phyloP scores from a whole-genome alignment of 305 asterid genomes.

The Solanum hybrid region DNA sequence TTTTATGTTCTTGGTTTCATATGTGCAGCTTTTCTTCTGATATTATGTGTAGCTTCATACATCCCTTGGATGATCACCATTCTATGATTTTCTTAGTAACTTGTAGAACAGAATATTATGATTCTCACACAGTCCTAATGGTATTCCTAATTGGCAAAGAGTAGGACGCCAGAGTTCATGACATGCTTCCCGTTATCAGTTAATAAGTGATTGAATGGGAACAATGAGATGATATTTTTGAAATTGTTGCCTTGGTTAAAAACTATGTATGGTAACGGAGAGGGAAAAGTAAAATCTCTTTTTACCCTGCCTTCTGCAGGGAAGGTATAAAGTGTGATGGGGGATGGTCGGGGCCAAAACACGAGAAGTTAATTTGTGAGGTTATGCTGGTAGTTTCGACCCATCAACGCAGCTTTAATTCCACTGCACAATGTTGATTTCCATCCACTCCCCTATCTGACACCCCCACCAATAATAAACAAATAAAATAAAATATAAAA shows the following conservation, averaged over 20 bases:
- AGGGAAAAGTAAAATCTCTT: neutral
- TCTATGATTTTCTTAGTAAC: neutral
- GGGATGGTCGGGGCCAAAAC: neutral
- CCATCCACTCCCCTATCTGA: neutral
- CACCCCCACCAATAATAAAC: neutral
- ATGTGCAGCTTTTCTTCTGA: neutral
- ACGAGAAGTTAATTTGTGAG: neutral
- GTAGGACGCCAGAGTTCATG: neutral
- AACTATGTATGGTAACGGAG: neutral
- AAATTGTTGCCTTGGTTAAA: neutral
- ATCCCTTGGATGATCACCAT: neutral
- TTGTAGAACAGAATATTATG: neutral
- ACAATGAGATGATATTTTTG: neutral
- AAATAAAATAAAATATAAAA: neutral
- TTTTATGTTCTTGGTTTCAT: neutral
- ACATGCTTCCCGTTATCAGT: neutral
- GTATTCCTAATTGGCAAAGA: neutral
- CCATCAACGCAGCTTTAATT: neutral
- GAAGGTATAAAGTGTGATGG: neutral
- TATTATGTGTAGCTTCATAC: neutral
- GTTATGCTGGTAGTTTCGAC: neutral
- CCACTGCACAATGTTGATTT: neutral
- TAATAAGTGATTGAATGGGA: neutral
- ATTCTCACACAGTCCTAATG: neutral
- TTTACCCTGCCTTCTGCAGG: neutral